Base-by-base conservation (phyloP, 768 basidiomycete genomes). In the Rhodotorula kratochvilovae region DNA sequence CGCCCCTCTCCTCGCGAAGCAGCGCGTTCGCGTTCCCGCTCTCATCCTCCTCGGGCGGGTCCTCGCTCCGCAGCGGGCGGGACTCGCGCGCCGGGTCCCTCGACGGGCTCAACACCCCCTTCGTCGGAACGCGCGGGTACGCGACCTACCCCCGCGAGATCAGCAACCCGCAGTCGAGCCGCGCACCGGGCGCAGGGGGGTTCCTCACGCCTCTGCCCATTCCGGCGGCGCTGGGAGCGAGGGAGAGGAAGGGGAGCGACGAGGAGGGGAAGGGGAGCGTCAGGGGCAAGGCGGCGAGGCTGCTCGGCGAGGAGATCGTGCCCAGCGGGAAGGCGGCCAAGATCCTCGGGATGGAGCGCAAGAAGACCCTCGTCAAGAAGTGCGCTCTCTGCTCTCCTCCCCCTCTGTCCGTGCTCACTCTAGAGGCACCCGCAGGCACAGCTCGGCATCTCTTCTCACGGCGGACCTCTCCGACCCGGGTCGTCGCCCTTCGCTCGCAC, bases 261-360 rank as follows among this genome's bases (percentile, higher is more conserved):
- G 53, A 42, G 53, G 36, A 8, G 17, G 53, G 54, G 25, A 51
- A 54, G 27, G 68, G 43, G 4, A 21, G 46, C 17, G 61, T 66
- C 27, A 43, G 50, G 25, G 70, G 65, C 17, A 71, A 71, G 50
- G 70, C 70, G 17, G 70, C 65, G 27, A 57, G 56, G 43, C n/a
- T 71, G 3, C 55, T 71, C 25, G 70, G 70, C 10, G 70, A 71
- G 35, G 70, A 60, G n/a, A 27, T 71, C 7, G 66, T 71, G 11
- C 66, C 66, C 21, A 62, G 62, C 12, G 70, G 70, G n/a, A 71
- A 71, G 35, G 70, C 70, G 48, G 70, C 70, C 1, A 48, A 56
- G 33, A 27, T 71, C 29, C 51, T 71, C 21, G 70, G 70, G 33
- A 23, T 71, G 31, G 70, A 71, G 46, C 39, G 65, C 31, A 67